phyloP scores from a whole-genome alignment of 306 rosid species.

The Prunus armeniaca region DNA sequence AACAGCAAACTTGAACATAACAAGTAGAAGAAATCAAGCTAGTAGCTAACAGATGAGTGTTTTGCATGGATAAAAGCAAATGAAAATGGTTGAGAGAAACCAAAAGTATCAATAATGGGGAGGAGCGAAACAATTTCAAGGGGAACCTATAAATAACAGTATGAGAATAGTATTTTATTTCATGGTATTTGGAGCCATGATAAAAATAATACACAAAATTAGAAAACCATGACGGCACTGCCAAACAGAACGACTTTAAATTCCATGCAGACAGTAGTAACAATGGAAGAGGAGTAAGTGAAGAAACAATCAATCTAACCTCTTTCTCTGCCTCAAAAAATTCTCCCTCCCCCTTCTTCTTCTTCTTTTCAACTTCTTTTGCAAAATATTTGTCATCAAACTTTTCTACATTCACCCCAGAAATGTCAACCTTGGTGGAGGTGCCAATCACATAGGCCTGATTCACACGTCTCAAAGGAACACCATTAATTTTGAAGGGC shows the following conservation, averaged over 20 bases:
- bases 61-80: not conserved
- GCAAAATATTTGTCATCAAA: slow-evolving; percentile 34
- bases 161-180: not conserved
- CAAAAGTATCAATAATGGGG: not conserved
- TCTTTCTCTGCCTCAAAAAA: slow-evolving; percentile 39
- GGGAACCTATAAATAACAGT: not conserved
- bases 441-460: slow-evolving; percentile 39
- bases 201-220: not conserved
- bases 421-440: slow-evolving; percentile 37
- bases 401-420: slow-evolving; percentile 29
- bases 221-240: not conserved
- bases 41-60: not conserved
- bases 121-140: not conserved
- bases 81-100: not conserved
- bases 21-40: not conserved
- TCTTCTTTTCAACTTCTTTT: slow-evolving; percentile 29
- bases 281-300: not conserved
- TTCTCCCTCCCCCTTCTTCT: slow-evolving; percentile 36
- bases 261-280: not conserved
- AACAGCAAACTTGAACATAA: not conserved
- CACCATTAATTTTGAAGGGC: slow-evolving; percentile 39
- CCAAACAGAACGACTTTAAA: not conserved
- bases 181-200: not conserved
- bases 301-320: slow-evolving; percentile 11
- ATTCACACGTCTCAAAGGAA: slow-evolving; percentile 41